Base-by-base conservation (phyloP, 495 filamentous ascomycete genomes). In the Pyrenula aspistea region DNA sequence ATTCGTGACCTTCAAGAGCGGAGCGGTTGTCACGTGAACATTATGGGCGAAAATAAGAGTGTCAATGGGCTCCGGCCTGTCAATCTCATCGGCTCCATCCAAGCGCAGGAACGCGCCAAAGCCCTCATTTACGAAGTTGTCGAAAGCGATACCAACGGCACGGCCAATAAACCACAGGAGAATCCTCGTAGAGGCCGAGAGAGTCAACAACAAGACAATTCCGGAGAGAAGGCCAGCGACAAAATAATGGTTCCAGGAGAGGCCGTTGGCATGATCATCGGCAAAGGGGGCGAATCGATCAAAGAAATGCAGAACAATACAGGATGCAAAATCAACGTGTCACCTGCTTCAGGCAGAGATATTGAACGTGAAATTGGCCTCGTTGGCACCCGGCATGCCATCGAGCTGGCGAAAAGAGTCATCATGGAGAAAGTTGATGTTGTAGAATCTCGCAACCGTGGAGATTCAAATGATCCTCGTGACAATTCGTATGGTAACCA, bases 181-280 rank as follows among this genome's bases (percentile, higher is more conserved):
- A 24, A 57, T 57, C 55, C 51, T 58, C 22, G 58, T 50, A 11
- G 51, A 15, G 55, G 24, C 51, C 53, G 71, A 65, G 21, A 65
- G 56, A 22, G 72, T 69, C 53, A 73, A 70, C 53, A 73, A 70
- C 53, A 71, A 0, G 68, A 61, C 24, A 57, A 59, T 11, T 52
- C 58, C 12, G 64, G 67, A 56, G 83, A 86, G 57, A 87, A 85
- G 68, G 73, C 88, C 60, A 89, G 84, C 59, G 88, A 92, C 62
- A 83, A 78, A 15, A 89, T 93, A 58, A 81, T 76, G 25, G 88
- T 93, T 0, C 88, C 88, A 1, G 89, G 86, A 15, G 88, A 93
- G 62, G 85, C 88, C 10, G 88, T 93, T 21, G 88, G 88, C 54
- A 93, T 93, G 88, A 91, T 92, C 57, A 92, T 92, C 56, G 88